Percentiles rank a stretch among this genome's conserved stretches.
These are phyloP conservation scores for Botrytis paeoniae DNA, from an alignment of 2,329 filamentous ascomycete species.

Conservation along the genomic window DNA sequence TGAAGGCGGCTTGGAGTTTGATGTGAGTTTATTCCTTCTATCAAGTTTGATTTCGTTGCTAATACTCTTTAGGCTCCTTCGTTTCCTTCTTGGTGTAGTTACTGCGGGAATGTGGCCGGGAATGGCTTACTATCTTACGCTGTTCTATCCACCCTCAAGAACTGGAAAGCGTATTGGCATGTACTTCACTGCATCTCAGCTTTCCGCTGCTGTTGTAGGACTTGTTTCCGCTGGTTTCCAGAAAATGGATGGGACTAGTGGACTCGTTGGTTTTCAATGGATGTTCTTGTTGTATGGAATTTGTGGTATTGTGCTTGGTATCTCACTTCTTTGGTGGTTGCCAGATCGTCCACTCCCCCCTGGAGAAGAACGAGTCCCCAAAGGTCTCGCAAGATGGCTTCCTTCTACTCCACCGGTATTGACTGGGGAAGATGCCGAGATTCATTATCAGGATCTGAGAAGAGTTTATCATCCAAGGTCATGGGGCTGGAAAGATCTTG, in stretches of 20 bases:
- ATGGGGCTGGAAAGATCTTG: conserved; percentile 72
- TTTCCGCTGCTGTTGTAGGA: conserved; percentile 85
- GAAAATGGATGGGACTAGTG: conserved; percentile 76
- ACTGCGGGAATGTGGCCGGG: conserved; percentile 95
- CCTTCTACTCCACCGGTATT: conserved; percentile 69
- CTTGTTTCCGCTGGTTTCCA: conserved; percentile 90
- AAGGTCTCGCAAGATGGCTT: conserved; percentile 59
- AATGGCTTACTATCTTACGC: conserved; percentile 87
- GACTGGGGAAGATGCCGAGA: conserved; percentile 69
- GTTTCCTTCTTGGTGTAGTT: conserved; percentile 80
- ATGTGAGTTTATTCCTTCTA: conserved; percentile 23
- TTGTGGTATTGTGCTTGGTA: conserved; percentile 67
- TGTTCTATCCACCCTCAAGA: conserved; percentile 85
- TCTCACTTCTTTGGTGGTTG: conserved; percentile 82
- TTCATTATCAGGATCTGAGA: conserved; percentile 81
- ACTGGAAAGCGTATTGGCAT: conserved; percentile 85
- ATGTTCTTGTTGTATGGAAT: conserved; percentile 91
- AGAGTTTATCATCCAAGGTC: conserved; percentile 73
- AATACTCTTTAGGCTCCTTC: conserved; percentile 55
- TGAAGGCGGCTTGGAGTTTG: conserved; percentile 80
- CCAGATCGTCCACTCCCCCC: conserved; percentile 77
- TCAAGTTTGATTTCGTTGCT: neutral
- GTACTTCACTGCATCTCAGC: conserved; percentile 85
- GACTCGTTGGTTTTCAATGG: conserved; percentile 81
- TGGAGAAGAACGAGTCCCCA: conserved; percentile 49